A percentile compares a stretch with the other conserved stretches of the same genome.
Evolutionary conservation across 202 grass and related monocot species (phyloP).

Genomic region (Zizania palustris): DNA sequence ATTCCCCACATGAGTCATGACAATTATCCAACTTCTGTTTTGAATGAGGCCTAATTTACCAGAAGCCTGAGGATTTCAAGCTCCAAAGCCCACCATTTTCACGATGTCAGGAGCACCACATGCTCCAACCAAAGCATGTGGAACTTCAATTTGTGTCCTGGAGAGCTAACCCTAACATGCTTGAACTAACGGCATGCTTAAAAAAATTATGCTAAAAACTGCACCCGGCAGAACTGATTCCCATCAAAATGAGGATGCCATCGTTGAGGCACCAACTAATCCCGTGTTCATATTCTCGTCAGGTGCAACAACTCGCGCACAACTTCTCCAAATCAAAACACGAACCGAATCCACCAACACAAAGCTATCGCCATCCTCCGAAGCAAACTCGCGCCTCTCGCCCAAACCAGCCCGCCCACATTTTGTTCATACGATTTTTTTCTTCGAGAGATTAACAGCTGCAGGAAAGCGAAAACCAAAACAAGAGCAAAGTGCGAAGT

Average conservation of each 20-base stretch:
- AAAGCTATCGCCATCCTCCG: neutral
- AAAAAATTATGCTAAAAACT: neutral
- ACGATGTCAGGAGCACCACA: neutral
- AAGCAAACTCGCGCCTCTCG: constrained; percentile 15
- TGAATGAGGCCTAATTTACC: neutral
- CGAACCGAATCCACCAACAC: constrained; percentile 30
- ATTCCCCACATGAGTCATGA: too few species aligned
- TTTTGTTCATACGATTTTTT: neutral
- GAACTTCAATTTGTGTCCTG: neutral
- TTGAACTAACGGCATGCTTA: neutral
- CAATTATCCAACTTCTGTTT: too few species aligned
- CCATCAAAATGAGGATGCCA: neutral
- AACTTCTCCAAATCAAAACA: constrained; percentile 39
- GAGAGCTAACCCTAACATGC: constrained; percentile 12
- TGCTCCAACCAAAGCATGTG: neutral
- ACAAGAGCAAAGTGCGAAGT: neutral
- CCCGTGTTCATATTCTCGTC: constrained; percentile 30
- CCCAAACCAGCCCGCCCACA: neutral
- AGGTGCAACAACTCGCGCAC: constrained; percentile 3
- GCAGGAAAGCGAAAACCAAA: neutral
- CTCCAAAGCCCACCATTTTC: neutral
- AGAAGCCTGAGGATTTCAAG: neutral
- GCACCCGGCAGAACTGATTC: neutral
- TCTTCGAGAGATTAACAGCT: neutral
- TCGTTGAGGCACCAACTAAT: constrained; percentile 12